Conservation (phyloP, 352 stramenopile species). For the Globisporangium mamillatum region DNA sequence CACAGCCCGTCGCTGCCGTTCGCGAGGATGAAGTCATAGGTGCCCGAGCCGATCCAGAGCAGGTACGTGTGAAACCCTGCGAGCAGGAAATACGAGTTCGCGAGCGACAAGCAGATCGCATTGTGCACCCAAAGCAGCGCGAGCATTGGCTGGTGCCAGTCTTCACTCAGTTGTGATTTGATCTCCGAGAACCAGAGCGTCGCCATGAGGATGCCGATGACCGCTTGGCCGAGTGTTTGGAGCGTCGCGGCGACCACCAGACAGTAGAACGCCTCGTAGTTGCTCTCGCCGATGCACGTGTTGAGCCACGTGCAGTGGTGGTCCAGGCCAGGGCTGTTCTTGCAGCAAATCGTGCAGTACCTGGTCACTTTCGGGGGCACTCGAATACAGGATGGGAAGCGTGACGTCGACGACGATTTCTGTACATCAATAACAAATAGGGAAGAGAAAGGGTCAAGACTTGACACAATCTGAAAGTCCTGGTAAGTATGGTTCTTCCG, state of each 20-base stretch:
- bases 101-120: constrained; percentile 45
- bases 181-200: constrained; percentile 67
- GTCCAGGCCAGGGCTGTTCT: constrained; percentile 75
- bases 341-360: constrained; percentile 84
- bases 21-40: constrained; percentile 83
- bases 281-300: constrained; percentile 80
- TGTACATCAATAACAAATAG: constrained; percentile 9
- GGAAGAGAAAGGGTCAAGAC: too few species aligned
- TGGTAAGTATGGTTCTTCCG: background rate
- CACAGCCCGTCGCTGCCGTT: constrained; percentile 75
- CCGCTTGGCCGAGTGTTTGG: constrained; percentile 57
- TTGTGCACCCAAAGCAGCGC: constrained; percentile 80
- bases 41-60: constrained; percentile 62
- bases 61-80: constrained; percentile 80
- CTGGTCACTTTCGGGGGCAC: constrained; percentile 60
- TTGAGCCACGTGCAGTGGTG: constrained; percentile 89
- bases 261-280: constrained; percentile 84
- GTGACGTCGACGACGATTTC: constrained; percentile 29
- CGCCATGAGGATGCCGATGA: constrained; percentile 74
- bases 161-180: constrained; percentile 29
- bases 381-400: constrained; percentile 34
- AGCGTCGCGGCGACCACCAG: constrained; percentile 61
- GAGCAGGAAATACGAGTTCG: constrained; percentile 69
- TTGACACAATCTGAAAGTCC: background rate
- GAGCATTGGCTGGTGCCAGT: constrained; percentile 45